These are phyloP conservation scores for Bipolaris sorokiniana DNA, from an alignment of 2,329 filamentous ascomycete species.

Conservation along the genomic window DNA sequence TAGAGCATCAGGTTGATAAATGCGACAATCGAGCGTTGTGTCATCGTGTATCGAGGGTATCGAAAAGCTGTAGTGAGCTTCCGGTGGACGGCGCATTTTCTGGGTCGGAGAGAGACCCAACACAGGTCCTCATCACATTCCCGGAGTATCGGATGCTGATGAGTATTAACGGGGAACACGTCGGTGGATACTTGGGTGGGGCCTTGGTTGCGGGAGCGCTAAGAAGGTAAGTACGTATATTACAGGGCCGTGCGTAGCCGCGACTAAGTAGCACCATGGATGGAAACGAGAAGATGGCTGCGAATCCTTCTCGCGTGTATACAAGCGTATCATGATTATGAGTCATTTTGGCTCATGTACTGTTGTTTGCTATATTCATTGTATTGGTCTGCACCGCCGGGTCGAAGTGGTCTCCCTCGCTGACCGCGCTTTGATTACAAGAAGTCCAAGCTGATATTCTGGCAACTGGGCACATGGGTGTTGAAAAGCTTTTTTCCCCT, in stretches of 20 bases:
- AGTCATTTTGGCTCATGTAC: not conserved
- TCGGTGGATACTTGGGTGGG: not conserved
- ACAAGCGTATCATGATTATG: not conserved
- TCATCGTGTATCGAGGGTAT: constrained; percentile 86
- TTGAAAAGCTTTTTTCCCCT: not conserved
- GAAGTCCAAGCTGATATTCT: not conserved
- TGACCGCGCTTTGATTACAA: not conserved
- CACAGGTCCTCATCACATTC: constrained; percentile 33
- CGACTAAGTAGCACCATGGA: not conserved
- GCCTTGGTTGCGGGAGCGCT: constrained; percentile 1
- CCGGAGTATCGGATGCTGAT: not conserved
- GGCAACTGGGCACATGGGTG: not conserved
- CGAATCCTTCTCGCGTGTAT: not conserved
- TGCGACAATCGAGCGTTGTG: constrained; percentile 75
- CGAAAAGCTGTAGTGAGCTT: constrained; percentile 65
- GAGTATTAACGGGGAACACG: constrained; percentile 1
- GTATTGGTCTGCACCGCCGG: too few species aligned
- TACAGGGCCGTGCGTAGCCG: not conserved
- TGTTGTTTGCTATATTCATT: not conserved
- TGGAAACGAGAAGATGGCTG: not conserved
- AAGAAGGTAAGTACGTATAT: not conserved
- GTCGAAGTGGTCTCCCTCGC: too few species aligned
- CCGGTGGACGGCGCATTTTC: constrained; percentile 30
- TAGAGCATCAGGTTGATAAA: constrained; percentile 67
- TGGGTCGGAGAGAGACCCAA: constrained; percentile 35